phyloP scores from a whole-genome alignment of 2,329 filamentous ascomycete species.

The Diaporthe batatas region DNA sequence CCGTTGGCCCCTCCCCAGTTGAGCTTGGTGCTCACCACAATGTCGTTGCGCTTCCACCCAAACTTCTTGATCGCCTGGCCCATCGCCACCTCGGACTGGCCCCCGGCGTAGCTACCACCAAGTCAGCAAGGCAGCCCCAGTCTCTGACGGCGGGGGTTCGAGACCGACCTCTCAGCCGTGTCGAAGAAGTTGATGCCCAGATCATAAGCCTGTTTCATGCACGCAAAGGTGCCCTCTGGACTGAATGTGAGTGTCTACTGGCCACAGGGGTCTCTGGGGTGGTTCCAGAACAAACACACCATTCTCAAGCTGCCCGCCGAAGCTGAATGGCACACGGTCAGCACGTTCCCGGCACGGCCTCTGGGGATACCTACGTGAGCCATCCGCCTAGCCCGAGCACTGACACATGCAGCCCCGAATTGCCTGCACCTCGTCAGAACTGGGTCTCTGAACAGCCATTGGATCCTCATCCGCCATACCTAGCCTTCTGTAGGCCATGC shows the following conservation, averaged over 20 bases:
- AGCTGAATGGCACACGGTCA: slow-evolving; percentile 42
- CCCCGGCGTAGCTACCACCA: slow-evolving; percentile 63
- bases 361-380: slow-evolving; percentile 72
- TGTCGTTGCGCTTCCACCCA: slow-evolving; percentile 71
- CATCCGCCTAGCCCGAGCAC: slow-evolving; percentile 78
- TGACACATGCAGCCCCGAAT: slow-evolving; percentile 79
- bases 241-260: slow-evolving; percentile 1
- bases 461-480: neutral
- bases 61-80: slow-evolving; percentile 72
- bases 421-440: slow-evolving; percentile 33
- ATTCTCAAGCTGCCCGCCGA: slow-evolving; percentile 50
- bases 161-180: slow-evolving; percentile 62
- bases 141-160: neutral
- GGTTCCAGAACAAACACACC: slow-evolving; percentile 42
- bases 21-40: slow-evolving; percentile 73
- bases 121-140: slow-evolving; percentile 4
- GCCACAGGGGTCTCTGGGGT: neutral
- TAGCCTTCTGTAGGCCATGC: slow-evolving; percentile 58
- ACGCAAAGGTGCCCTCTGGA: slow-evolving; percentile 70
- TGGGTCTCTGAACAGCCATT: neutral
- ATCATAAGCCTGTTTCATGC: slow-evolving; percentile 73
- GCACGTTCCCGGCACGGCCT: slow-evolving; percentile 11
- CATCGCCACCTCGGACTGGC: slow-evolving; percentile 75
- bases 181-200: slow-evolving; percentile 75
- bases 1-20: slow-evolving; percentile 75